Conservation (phyloP, 768 basidiomycete genomes). For the Leccinum disarticulatum region DNA sequence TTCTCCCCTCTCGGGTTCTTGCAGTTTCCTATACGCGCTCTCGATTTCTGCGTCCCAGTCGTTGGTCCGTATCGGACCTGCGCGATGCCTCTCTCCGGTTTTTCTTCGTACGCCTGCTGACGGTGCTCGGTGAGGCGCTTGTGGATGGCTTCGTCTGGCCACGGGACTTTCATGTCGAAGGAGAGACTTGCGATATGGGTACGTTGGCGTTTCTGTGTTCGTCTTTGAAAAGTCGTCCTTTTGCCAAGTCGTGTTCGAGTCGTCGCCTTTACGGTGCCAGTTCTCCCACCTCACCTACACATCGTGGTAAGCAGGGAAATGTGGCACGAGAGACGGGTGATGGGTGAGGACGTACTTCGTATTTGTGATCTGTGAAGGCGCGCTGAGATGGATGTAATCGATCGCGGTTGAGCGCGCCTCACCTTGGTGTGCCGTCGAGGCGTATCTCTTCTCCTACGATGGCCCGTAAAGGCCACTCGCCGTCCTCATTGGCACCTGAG, state of each 20-base stretch:
- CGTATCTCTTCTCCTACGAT: slow-evolving; percentile 34
- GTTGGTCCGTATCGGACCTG: slow-evolving; percentile 9
- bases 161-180: slow-evolving; percentile 39
- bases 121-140: slow-evolving; percentile 44
- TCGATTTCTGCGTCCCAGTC: slow-evolving; percentile 33
- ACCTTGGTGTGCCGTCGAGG: slow-evolving; percentile 31
- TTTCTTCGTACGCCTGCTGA: slow-evolving; percentile 47
- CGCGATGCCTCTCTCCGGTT: slow-evolving; percentile 27
- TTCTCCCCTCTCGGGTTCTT: slow-evolving; percentile 31
- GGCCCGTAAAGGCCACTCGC: slow-evolving; percentile 31
- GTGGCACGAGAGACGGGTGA: neutral
- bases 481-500: slow-evolving; percentile 30
- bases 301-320: neutral
- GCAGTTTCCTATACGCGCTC: slow-evolving; percentile 9
- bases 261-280: slow-evolving; percentile 53
- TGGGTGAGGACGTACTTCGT: slow-evolving; percentile 27
- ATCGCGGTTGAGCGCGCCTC: neutral
- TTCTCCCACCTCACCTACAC: slow-evolving; percentile 50
- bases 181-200: slow-evolving; percentile 28
- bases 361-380: slow-evolving; percentile 25
- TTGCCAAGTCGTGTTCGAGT: slow-evolving; percentile 57
- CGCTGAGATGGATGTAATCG: slow-evolving; percentile 3
- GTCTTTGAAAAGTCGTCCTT: slow-evolving; percentile 21
- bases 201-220: slow-evolving; percentile 33
- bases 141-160: slow-evolving; percentile 43